A percentile compares a stretch with the other conserved stretches of the same genome.
Conservation (phyloP, 2,329 filamentous ascomycete genomes). For the Diaporthe velutina region DNA sequence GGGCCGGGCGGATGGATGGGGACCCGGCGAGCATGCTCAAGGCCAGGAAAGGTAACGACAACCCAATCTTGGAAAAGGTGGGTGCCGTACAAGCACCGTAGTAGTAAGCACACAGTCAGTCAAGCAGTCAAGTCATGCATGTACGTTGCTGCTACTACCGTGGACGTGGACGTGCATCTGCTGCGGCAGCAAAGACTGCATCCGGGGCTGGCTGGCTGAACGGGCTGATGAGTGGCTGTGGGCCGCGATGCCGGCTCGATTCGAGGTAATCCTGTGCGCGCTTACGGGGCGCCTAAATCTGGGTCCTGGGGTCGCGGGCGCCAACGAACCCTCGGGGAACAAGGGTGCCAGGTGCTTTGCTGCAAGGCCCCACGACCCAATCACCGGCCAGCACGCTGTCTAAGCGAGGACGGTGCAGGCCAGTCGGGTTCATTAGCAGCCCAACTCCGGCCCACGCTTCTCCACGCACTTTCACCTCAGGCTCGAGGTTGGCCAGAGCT, state of each 20-base stretch:
- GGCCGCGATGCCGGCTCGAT: background rate
- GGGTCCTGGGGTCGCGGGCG: constrained; percentile 22
- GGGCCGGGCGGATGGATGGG: constrained; percentile 26
- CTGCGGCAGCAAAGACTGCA: background rate
- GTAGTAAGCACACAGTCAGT: background rate
- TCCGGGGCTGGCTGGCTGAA: constrained; percentile 4
- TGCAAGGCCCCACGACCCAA: background rate
- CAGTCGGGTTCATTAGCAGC: background rate
- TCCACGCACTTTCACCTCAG: background rate
- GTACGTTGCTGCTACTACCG: background rate
- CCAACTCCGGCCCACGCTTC: background rate
- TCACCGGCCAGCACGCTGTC: background rate
- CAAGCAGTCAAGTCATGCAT: background rate
- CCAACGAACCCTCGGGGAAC: background rate
- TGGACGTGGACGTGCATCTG: constrained; percentile 4
- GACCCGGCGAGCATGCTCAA: constrained; percentile 19
- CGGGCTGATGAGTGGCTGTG: constrained; percentile 31
- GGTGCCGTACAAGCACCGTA: background rate
- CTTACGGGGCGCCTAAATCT: constrained; percentile 34
- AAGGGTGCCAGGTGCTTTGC: background rate
- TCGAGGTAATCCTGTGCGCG: constrained; percentile 34
- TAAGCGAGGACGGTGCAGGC: constrained; percentile 6
- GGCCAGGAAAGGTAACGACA: constrained; percentile 10
- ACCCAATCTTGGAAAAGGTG: constrained; percentile 7
- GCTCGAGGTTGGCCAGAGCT: constrained; percentile 17